Conservation (phyloP, 192 early-diverging fungal species). For the Coemansia sp. region DNA sequence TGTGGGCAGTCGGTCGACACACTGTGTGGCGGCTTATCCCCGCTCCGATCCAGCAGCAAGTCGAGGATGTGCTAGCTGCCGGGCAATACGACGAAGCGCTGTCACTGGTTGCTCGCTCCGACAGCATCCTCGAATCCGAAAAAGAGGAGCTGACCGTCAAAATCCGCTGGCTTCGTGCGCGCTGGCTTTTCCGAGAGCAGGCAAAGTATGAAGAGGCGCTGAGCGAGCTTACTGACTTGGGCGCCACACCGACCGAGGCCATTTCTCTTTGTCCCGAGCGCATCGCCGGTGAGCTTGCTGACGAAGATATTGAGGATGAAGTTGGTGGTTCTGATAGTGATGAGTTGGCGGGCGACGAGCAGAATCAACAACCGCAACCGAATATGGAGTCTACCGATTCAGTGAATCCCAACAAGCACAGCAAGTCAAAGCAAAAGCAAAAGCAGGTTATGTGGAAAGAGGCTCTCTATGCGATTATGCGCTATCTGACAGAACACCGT, state of each 20-base stretch:
- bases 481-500: slow-evolving; percentile 88
- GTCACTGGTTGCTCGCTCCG: slow-evolving; percentile 74
- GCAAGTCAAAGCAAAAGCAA: slow-evolving; percentile 11
- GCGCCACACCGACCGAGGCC: slow-evolving; percentile 66
- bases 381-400: slow-evolving; percentile 7
- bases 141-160: slow-evolving; percentile 64
- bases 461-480: slow-evolving; percentile 66
- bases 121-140: slow-evolving; percentile 70
- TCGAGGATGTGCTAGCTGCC: slow-evolving; percentile 72
- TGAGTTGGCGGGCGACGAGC: slow-evolving; percentile 10
- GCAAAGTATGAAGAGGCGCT: slow-evolving; percentile 68
- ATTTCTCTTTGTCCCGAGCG: slow-evolving; percentile 71
- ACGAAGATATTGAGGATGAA: slow-evolving; percentile 28
- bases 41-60: slow-evolving; percentile 54
- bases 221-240: slow-evolving; percentile 67
- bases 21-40: slow-evolving; percentile 79
- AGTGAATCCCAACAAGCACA: background rate
- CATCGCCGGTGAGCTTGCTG: slow-evolving; percentile 66
- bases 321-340: slow-evolving; percentile 15
- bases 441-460: slow-evolving; percentile 48
- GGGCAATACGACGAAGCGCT: slow-evolving; percentile 76
- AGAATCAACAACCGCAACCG: slow-evolving; percentile 4
- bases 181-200: slow-evolving; percentile 68
- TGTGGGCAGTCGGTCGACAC: slow-evolving; percentile 68
- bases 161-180: slow-evolving; percentile 70